Base-by-base conservation (phyloP, 345 rosid genomes). In the Citrus glauca region DNA sequence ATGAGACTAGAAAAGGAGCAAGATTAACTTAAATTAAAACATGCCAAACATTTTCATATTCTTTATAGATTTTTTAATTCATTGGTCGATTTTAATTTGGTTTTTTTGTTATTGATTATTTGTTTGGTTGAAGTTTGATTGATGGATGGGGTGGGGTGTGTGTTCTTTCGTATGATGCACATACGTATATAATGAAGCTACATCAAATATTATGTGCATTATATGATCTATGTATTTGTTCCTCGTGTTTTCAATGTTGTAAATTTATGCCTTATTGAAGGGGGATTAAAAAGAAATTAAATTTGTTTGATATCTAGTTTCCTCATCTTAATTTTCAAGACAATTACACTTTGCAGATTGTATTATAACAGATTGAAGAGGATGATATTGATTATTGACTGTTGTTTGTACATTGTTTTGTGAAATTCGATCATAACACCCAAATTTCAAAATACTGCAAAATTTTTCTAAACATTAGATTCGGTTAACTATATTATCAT, bases 141-240 rank as follows among this genome's bases (percentile, higher is more conserved):
- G 71, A 67, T 38, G 71, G 38, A 73, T 60, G 37, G 38, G 17
- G 68, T 24, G 57, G 68, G 68, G 77, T 8, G 66, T 73, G 67
- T 25, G 1, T 24, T 13, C 50, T 40, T 40, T 33, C 19, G 62
- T 73, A 57, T 57, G 48, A 72, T 37, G 76, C 14, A 50, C 76
- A 59, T 72, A 32, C 35, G 3, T 50, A 33, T 66, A 45, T 45
- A 45, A 20, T 32, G 4, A 5, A 33, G 17, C 35, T 14, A 65
- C 19, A 32, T 6, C 3, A 32, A 32, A 19, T 14, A 65, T 17
- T 14, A 17, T 65, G 38, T 33, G 69, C 69, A 30, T 65, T 33
- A 65, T 33, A 33, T 65, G 14, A 60, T 60, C 64, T 9, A 60
- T 9, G 14, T 60, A 60, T 62, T 14, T 28, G 66, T 11, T 30